Evolutionary conservation across 768 basidiomycete species (phyloP).

Genomic region (Russula foetens): DNA sequence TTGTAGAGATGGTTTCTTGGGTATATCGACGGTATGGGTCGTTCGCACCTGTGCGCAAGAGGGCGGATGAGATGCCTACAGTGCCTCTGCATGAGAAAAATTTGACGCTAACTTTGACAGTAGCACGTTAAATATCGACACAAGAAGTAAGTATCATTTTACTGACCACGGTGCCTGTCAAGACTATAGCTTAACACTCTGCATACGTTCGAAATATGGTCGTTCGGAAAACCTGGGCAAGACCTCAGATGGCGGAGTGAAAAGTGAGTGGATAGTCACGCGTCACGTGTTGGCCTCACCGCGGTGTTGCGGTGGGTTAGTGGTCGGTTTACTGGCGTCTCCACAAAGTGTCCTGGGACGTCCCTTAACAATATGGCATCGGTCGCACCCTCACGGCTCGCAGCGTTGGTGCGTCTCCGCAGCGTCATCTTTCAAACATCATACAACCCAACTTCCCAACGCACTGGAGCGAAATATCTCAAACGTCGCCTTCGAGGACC

Average conservation of each 20-base stretch:
- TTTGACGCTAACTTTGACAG: not conserved
- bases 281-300: not conserved
- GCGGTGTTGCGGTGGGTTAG: too few relatives aligned
- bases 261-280: not conserved
- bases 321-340: too few relatives aligned
- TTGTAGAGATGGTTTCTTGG: not conserved
- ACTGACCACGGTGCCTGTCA: not conserved
- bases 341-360: too few relatives aligned
- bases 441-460: slow-evolving; percentile 73
- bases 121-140: not conserved
- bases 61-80: not conserved
- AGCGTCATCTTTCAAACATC: slow-evolving; percentile 78
- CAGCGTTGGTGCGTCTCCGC: slow-evolving; percentile 53
- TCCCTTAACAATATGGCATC: slow-evolving; percentile 32
- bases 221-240: not conserved
- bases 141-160: not conserved
- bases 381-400: slow-evolving; percentile 44
- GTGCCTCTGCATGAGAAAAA: slow-evolving; percentile 1
- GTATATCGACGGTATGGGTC: not conserved
- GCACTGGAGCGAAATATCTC: slow-evolving; percentile 91
- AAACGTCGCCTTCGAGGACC: slow-evolving; percentile 76
- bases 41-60: not conserved
- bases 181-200: not conserved
- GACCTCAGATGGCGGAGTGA: too few relatives aligned
- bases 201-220: not conserved